Evolutionary conservation across 257 asterid genomes (phyloP).

Genomic region (Hygrophila difformis): DNA sequence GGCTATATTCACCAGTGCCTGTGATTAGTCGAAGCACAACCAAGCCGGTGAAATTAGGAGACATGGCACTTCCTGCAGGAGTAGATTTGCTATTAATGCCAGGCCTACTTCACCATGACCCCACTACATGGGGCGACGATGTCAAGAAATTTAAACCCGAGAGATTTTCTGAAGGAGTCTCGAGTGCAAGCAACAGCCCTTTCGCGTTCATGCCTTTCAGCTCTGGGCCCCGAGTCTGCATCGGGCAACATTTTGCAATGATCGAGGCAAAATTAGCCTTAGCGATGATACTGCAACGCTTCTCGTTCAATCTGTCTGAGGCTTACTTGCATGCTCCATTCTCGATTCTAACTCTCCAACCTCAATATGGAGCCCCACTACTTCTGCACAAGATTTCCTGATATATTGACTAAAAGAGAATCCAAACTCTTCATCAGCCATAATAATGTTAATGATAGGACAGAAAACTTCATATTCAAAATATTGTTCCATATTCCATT

Average conservation of each 20-base stretch:
- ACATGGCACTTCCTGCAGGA: constrained; percentile 25
- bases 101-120: constrained; percentile 30
- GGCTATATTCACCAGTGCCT: constrained; percentile 32
- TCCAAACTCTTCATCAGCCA: no score
- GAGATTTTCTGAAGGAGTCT: constrained; percentile 31
- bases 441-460: no score
- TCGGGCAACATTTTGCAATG: constrained; percentile 37
- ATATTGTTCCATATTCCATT: no score
- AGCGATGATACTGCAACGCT: constrained; percentile 25
- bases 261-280: constrained; percentile 24
- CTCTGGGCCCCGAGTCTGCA: constrained; percentile 34
- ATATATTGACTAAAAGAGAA: no score
- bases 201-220: constrained; percentile 29
- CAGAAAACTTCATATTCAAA: no score
- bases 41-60: constrained; percentile 17
- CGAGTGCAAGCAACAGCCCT: constrained; percentile 18
- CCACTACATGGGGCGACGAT: constrained; percentile 31
- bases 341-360: constrained; percentile 33
- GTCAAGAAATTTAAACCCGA: constrained; percentile 37
- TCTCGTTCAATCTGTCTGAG: constrained; percentile 30
- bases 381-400: constrained; percentile 23
- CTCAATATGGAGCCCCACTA: constrained; percentile 34
- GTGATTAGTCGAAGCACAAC: constrained; percentile 15
- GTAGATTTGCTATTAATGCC: constrained; percentile 22
- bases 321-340: constrained; percentile 38